Conservation (phyloP, 75 land plant genomes). For the Adiantum capillusveneris region DNA sequence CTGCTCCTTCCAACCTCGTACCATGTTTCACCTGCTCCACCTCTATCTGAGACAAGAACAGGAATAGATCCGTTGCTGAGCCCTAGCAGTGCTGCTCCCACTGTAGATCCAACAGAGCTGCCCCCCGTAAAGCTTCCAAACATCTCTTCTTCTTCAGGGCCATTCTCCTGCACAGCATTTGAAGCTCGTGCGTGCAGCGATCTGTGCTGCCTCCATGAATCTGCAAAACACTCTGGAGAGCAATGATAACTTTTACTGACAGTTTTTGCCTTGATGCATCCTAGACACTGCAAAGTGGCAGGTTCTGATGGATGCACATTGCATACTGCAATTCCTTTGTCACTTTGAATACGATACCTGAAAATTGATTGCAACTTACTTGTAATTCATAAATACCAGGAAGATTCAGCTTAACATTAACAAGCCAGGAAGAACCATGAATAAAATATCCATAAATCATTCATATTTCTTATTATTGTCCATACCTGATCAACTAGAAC, state of each 20-base stretch:
- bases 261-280: conserved; percentile 86
- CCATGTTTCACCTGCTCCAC: conserved; percentile 43
- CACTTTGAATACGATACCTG: conserved; percentile 97
- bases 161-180: conserved; percentile 72
- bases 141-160: conserved; percentile 81
- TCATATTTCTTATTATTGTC: no score
- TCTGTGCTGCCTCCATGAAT: conserved; percentile 96
- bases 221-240: conserved; percentile 80
- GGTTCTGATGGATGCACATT: conserved; percentile 91
- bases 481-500: no score
- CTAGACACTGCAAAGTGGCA: conserved; percentile 87
- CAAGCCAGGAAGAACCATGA: no score
- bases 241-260: conserved; percentile 93
- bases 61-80: conserved; percentile 59
- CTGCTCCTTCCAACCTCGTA: conserved; percentile 51
- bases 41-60: conserved; percentile 16
- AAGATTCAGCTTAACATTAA: no score
- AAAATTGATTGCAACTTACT: not conserved
- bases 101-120: conserved; percentile 36
- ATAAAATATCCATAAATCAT: no score
- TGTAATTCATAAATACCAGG: not conserved
- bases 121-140: conserved; percentile 43
- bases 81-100: conserved; percentile 24
- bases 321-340: conserved; percentile 76
- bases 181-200: conserved; percentile 75